Conservation (phyloP, 768 basidiomycete genomes). For the Goffeauzyma gilvescens region DNA sequence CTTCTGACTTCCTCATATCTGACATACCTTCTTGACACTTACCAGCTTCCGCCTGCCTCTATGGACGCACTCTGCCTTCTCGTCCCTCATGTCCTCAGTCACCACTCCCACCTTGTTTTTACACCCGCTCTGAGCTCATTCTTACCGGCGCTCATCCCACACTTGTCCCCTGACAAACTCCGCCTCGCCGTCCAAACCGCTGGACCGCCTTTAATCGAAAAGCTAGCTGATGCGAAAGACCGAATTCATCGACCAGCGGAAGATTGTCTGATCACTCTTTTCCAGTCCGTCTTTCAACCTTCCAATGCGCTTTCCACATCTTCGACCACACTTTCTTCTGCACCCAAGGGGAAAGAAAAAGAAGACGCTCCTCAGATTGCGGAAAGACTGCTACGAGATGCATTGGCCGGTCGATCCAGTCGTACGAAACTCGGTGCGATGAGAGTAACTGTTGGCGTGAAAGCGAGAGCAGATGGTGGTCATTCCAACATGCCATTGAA, state of each 20-base stretch:
- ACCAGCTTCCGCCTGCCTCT: constrained; percentile 19
- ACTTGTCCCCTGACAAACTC: constrained; percentile 16
- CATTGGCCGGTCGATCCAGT: constrained; percentile 18
- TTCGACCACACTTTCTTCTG: background rate
- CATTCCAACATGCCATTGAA: constrained; percentile 16
- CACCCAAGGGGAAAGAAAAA: constrained; percentile 23
- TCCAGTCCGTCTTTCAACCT: constrained; percentile 7
- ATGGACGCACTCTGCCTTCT: constrained; percentile 20
- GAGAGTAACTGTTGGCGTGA: constrained; percentile 15
- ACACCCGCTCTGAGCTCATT: constrained; percentile 16
- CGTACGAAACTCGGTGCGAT: constrained; percentile 24
- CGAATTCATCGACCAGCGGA: constrained; percentile 18
- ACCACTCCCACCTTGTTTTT: constrained; percentile 15
- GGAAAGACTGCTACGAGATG: constrained; percentile 21
- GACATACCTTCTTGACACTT: too few species aligned
- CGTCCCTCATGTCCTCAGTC: constrained; percentile 15
- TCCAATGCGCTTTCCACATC: background rate
- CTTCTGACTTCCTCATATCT: too few species aligned
- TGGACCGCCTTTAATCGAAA: constrained; percentile 24
- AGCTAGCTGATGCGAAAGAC: constrained; percentile 28
- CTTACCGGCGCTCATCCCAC: constrained; percentile 21
- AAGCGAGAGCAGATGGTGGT: background rate
- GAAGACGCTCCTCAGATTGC: constrained; percentile 17
- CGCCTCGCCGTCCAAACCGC: constrained; percentile 15
- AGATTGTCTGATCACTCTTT: constrained; percentile 14